Evolutionary conservation across 305 asterid genomes (phyloP).

Genomic region (Fraxinus baroniana): DNA sequence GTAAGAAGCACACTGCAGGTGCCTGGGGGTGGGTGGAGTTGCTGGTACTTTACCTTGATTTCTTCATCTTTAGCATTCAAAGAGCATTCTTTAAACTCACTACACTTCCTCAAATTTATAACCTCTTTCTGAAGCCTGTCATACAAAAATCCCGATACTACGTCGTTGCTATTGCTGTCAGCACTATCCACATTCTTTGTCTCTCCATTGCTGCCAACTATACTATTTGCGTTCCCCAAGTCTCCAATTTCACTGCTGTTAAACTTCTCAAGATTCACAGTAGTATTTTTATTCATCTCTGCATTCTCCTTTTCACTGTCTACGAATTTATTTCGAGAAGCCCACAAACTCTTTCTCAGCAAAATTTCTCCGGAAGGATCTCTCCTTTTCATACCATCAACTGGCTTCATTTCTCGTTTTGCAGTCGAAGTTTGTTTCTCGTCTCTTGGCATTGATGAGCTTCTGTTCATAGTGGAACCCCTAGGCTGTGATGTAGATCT

Average conservation of each 20-base stretch:
- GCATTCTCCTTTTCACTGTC: slow-evolving; percentile 68
- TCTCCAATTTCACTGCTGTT: slow-evolving; percentile 30
- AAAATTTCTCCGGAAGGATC: slow-evolving; percentile 40
- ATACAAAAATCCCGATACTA: slow-evolving; percentile 75
- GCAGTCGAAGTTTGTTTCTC: slow-evolving; percentile 23
- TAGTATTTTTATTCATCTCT: slow-evolving; percentile 40
- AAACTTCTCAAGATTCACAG: slow-evolving; percentile 17
- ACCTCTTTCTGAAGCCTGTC: slow-evolving; percentile 93
- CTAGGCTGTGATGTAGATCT: slow-evolving; percentile 73
- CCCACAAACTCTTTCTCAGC: slow-evolving; percentile 56
- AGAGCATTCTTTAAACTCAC: slow-evolving; percentile 50
- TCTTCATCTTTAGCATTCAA: slow-evolving; percentile 71
- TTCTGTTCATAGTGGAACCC: slow-evolving; percentile 41
- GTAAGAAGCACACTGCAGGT: slow-evolving; percentile 11
- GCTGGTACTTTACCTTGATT: slow-evolving; percentile 50
- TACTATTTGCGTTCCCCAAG: not conserved
- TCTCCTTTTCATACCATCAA: slow-evolving; percentile 29
- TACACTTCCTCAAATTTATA: slow-evolving; percentile 56
- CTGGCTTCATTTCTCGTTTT: slow-evolving; percentile 22
- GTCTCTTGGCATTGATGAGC: slow-evolving; percentile 29
- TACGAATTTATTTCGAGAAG: slow-evolving; percentile 47
- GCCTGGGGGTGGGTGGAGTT: not conserved
- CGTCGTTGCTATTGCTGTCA: not conserved
- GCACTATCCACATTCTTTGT: not conserved
- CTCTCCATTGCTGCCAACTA: slow-evolving; percentile 16